Conservation (phyloP, 2,329 filamentous ascomycete genomes). For the Colletotrichum sp. region DNA sequence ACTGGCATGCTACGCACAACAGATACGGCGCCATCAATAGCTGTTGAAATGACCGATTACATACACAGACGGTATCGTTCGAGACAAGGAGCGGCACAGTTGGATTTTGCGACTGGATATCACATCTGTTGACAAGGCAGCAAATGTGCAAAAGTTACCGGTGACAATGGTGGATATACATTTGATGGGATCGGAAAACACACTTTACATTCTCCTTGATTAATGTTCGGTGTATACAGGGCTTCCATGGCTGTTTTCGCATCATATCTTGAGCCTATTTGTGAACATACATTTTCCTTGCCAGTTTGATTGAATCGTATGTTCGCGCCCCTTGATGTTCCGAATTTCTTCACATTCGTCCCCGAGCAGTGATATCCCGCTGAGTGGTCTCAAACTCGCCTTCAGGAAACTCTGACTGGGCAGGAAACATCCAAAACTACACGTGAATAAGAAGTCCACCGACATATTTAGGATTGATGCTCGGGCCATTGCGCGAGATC, state of each 20-base stretch:
- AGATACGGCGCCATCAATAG: neutral
- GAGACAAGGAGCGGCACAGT: accelerated
- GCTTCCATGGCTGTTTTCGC: neutral
- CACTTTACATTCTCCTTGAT: neutral
- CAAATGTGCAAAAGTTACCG: accelerated
- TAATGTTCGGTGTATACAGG: neutral
- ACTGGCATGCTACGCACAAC: neutral
- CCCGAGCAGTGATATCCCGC: accelerated
- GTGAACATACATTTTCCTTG: accelerated
- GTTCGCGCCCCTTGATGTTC: accelerated
- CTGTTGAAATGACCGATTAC: neutral
- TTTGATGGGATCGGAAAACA: no score
- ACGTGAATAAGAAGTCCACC: neutral
- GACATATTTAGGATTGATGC: accelerated
- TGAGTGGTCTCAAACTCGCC: neutral
- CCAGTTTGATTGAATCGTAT: neutral
- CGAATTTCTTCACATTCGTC: accelerated
- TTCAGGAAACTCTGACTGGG: accelerated
- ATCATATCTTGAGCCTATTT: neutral
- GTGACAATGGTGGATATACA: accelerated
- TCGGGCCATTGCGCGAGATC: neutral
- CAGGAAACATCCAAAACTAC: neutral
- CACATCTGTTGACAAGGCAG: neutral
- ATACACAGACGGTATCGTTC: accelerated
- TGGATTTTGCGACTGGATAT: neutral